Evolutionary conservation across 2,329 filamentous ascomycete species (phyloP).

Genomic region (Fusarium multiceps): DNA sequence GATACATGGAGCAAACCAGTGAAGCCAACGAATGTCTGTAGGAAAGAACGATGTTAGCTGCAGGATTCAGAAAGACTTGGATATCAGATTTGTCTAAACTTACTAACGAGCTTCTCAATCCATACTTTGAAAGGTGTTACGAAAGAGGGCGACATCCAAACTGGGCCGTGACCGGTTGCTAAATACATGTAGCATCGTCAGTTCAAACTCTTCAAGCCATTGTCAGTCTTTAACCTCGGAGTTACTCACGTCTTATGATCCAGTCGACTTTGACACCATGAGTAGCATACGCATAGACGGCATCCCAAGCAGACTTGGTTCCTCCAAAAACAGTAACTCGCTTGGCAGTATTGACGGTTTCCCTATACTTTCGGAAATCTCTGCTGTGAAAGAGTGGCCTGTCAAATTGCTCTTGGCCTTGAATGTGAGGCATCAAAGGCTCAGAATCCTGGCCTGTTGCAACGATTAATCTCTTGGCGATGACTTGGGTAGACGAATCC

Average conservation of each 20-base stretch:
- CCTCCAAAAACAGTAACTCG: conserved; percentile 63
- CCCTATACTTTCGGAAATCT: conserved; percentile 51
- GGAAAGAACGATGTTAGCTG: not conserved
- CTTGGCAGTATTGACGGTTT: conserved; percentile 47
- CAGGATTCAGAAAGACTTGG: fast-evolving
- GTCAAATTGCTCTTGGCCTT: conserved; percentile 51
- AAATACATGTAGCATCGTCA: not conserved
- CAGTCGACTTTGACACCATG: conserved; percentile 36
- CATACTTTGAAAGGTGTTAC: conserved; percentile 1
- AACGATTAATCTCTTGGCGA: conserved; percentile 54
- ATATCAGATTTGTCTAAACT: fast-evolving
- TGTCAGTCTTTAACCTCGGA: fast-evolving
- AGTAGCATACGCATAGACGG: conserved; percentile 61
- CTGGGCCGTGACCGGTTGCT: not conserved
- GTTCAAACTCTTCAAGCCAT: too few species aligned
- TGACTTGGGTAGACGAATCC: not conserved
- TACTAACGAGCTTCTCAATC: conserved; percentile 4
- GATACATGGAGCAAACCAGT: conserved; percentile 8
- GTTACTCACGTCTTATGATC: not conserved
- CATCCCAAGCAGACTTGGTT: conserved; percentile 68
- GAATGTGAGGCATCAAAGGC: conserved; percentile 54
- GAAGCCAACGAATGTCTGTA: not conserved
- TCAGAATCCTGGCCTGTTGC: conserved; percentile 61
- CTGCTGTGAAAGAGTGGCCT: conserved; percentile 57
- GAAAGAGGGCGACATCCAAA: not conserved